A percentile compares a stretch with the other conserved stretches of the same genome.
These are phyloP conservation scores for Imleria badia DNA, from an alignment of 768 basidiomycete species.

Conservation along the genomic window DNA sequence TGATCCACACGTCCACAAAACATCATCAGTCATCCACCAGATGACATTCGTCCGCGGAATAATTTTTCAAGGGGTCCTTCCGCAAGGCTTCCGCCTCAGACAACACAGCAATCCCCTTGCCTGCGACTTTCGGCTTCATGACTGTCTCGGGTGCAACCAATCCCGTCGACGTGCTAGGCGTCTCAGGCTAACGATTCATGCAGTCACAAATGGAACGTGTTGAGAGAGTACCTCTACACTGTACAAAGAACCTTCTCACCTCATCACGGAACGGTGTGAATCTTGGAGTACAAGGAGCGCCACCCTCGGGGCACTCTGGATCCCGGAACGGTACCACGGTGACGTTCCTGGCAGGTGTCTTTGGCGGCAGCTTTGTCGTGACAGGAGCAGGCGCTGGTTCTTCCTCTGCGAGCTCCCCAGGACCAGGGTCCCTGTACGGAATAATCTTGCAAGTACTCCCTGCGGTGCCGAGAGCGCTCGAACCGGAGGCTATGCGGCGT, in stretches of 20 bases:
- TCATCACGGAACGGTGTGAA: constrained; percentile 78
- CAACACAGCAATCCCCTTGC: constrained; percentile 41
- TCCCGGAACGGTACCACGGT: constrained; percentile 43
- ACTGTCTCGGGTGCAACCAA: constrained; percentile 49
- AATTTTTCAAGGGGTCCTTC: constrained; percentile 81
- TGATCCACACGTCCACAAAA: background rate
- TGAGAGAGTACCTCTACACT: constrained; percentile 8
- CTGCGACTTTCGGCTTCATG: constrained; percentile 61
- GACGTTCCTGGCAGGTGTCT: constrained; percentile 36
- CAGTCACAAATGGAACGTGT: background rate
- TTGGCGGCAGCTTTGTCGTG: constrained; percentile 28
- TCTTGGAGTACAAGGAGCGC: constrained; percentile 47
- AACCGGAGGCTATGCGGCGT: constrained; percentile 48
- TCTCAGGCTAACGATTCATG: constrained; percentile 17
- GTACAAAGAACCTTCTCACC: constrained; percentile 38
- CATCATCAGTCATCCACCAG: constrained; percentile 23
- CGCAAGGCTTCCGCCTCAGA: constrained; percentile 78
- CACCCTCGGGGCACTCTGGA: constrained; percentile 21
- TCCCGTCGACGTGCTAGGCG: constrained; percentile 27
- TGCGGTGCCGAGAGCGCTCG: constrained; percentile 9
- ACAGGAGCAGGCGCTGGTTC: constrained; percentile 34
- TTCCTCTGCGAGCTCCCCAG: constrained; percentile 35
- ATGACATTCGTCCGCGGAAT: constrained; percentile 34
- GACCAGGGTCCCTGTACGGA: constrained; percentile 62
- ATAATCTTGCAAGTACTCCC: constrained; percentile 55